Base-by-base conservation (phyloP, 2,329 filamentous ascomycete species). In the Fusarium albidum region DNA sequence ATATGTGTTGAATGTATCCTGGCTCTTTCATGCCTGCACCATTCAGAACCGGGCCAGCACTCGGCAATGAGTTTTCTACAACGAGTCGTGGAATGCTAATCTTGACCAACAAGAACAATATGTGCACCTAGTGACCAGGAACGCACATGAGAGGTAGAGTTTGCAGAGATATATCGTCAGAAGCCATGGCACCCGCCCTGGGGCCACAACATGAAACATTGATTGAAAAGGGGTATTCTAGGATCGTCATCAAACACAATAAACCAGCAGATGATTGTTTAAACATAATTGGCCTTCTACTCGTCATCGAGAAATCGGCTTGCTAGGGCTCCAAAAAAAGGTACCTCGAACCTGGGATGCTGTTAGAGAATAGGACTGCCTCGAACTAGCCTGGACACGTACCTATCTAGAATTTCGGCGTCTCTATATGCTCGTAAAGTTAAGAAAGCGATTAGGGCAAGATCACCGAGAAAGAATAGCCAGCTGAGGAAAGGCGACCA, bases 221-320 rank as follows among this genome's bases (percentile, higher is more conserved):
- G 34, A 28, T 34, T 28, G 18, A 33, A 40, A 56, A 47, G 32
- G 57, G 60, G 60, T 54, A 64, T 64, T 51, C 25, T 57, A 44
- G 35, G 38, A 27, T 41, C 26, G 39, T 38, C 41, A 47, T 38
- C 42, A 46, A 34, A 48, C 32, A 39, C 13, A 21, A 34, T 33
- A 34, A 18, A 27, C 28, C 39, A 33, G 17, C 26, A 57, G 12
- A 21, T 33, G 12, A 42, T 33, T 40, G 17, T 25, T 32, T 6
- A 32, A 26, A 25, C 28, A 21, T n/a, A 27, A 39, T 6, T 26
- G n/a, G 17, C 33, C 14, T 25, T 58, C 68, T 49, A 77, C 59
- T 97, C 95, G 69, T 96, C 91, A 68, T 97, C 94, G 51, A 98
- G 82, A 69, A 97, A 94, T 21, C 89, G 89, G 74, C 89, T 96